Evolutionary conservation across 129 eudicot genomes (phyloP).

Genomic region (Centella asiatica): DNA sequence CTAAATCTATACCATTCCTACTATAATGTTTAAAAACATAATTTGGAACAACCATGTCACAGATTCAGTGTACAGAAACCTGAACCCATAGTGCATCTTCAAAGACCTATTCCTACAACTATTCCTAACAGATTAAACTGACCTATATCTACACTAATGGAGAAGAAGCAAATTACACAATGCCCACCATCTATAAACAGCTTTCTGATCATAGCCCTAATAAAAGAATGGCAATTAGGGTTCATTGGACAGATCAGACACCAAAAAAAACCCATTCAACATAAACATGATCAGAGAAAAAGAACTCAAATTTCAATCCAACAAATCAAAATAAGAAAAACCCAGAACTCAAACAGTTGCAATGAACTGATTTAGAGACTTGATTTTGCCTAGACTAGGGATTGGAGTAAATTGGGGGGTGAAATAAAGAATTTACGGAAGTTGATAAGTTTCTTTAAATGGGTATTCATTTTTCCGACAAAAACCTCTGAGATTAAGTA

Average conservation of each 20-base stretch:
- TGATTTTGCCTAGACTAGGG: not conserved
- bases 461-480: not conserved
- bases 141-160: not conserved
- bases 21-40: not conserved
- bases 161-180: not conserved
- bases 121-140: not conserved
- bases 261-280: not conserved
- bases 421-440: not conserved
- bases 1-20: not conserved
- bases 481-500: constrained; percentile 9
- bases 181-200: not conserved
- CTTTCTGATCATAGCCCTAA: constrained; percentile 22
- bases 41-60: constrained; percentile 3
- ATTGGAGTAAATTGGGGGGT: not conserved
- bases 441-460: too few species aligned
- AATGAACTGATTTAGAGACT: not conserved
- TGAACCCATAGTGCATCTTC: not conserved
- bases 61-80: constrained; percentile 4
- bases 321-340: not conserved
- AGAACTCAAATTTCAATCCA: not conserved
- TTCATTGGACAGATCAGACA: constrained; percentile 10
- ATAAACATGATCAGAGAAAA: not conserved
- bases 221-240: not conserved
- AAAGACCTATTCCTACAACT: not conserved
- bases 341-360: not conserved